Percentiles rank a stretch among this genome's conserved stretches.
phyloP scores from a whole-genome alignment of 768 basidiomycete genomes.

The Amanita exitialis region DNA sequence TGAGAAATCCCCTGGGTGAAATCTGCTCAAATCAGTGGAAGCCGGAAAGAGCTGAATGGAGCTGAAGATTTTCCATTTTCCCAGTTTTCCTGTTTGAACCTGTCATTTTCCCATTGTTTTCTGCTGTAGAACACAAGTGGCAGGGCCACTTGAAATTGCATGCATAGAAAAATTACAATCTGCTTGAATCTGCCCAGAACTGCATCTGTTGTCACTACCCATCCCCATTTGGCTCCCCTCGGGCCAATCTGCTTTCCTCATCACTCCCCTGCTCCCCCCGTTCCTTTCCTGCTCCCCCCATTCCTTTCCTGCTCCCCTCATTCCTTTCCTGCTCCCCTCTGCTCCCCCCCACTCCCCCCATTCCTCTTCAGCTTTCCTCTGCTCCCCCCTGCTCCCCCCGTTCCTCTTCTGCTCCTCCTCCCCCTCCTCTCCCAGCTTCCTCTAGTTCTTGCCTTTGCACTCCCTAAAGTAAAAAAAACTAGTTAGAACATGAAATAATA shows the following conservation, averaged over 20 bases:
- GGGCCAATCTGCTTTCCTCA: neutral
- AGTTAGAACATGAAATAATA: conserved; percentile 2
- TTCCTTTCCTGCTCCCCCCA: neutral
- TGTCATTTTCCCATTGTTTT: neutral
- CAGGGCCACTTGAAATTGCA: neutral
- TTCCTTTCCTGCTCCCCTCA: neutral
- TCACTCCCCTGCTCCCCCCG: neutral
- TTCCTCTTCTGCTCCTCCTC: neutral
- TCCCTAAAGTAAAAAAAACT: neutral
- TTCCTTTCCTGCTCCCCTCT: neutral
- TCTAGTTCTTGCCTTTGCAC: conserved; percentile 1
- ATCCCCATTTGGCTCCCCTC: neutral
- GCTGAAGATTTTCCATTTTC: neutral
- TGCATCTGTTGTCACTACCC: neutral
- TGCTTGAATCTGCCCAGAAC: conserved; percentile 2
- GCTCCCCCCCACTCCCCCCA: neutral
- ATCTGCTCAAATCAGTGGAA: neutral
- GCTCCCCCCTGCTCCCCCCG: neutral
- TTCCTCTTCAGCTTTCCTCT: neutral
- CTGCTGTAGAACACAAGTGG: conserved; percentile 3
- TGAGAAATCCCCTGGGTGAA: neutral
- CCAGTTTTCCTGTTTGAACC: neutral
- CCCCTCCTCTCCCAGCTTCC: neutral
- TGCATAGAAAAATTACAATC: neutral
- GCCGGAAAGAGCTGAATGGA: neutral